Percentiles rank a stretch among this genome's conserved stretches.
Evolutionary conservation across 768 basidiomycete species (phyloP).

Genomic region (Rhizopogon vulgaris): DNA sequence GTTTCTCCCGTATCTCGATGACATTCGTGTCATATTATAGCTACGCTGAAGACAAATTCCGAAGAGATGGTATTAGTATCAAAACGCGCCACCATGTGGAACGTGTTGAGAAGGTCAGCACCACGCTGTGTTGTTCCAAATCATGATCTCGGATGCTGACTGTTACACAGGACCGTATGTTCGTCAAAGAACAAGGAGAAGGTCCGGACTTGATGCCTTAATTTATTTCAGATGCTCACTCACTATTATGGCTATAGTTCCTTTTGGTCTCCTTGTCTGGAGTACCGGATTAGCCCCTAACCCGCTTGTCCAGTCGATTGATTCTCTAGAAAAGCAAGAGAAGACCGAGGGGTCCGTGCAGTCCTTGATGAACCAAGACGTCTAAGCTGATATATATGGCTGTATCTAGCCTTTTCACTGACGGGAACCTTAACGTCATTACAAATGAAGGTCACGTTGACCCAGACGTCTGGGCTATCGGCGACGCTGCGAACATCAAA

Average conservation of each 20-base stretch:
- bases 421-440: constrained; percentile 58
- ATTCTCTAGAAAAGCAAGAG: constrained; percentile 53
- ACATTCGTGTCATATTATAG: constrained; percentile 26
- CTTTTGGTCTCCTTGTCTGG: constrained; percentile 83
- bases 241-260: constrained; percentile 38
- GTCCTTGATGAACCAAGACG: constrained; percentile 1
- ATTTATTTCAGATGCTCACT: constrained; percentile 1
- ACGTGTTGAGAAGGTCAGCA: constrained; percentile 50
- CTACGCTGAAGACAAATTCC: constrained; percentile 65
- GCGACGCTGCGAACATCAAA: constrained; percentile 65
- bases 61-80: constrained; percentile 68
- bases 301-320: constrained; percentile 61
- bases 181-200: constrained; percentile 67
- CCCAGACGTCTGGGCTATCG: constrained; percentile 74
- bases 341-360: constrained; percentile 45
- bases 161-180: constrained; percentile 48
- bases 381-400: constrained; percentile 22
- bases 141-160: not conserved
- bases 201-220: constrained; percentile 29
- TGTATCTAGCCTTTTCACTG: constrained; percentile 35
- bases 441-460: constrained; percentile 47
- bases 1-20: constrained; percentile 1
- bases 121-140: not conserved
- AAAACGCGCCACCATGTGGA: constrained; percentile 71
- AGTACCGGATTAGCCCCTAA: constrained; percentile 82